Percentiles rank a stretch among this genome's conserved stretches.
phyloP scores from a whole-genome alignment of 169 alveolate genomes.

The Eimeria acervulina region DNA sequence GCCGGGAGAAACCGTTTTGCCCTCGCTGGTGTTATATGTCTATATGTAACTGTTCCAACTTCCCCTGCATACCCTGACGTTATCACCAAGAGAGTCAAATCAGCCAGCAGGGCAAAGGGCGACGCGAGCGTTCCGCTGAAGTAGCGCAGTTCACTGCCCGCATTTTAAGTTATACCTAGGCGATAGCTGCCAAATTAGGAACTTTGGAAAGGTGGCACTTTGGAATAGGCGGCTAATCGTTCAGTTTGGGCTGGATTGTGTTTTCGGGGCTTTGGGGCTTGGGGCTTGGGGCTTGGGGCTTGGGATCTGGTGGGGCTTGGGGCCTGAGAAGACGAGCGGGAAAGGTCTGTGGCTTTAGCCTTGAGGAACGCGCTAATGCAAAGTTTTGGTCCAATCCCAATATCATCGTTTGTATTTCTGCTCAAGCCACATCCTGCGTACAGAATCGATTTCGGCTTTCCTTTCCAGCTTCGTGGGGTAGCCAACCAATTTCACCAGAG shows the following conservation, averaged over 20 bases:
- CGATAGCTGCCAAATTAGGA: neutral
- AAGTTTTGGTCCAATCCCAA: neutral
- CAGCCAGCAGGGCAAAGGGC: neutral
- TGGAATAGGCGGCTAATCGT: neutral
- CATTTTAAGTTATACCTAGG: neutral
- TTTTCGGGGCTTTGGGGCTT: conserved; percentile 12
- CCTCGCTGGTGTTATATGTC: neutral
- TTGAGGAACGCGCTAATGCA: neutral
- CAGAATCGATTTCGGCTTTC: neutral
- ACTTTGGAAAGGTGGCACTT: neutral
- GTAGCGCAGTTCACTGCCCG: neutral
- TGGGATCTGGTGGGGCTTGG: conserved; percentile 12
- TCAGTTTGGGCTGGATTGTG: neutral
- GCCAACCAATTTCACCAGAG: neutral
- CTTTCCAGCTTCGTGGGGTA: neutral
- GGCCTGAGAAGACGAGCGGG: neutral
- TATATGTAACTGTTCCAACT: neutral
- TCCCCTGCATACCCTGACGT: neutral
- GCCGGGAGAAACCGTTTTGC: neutral
- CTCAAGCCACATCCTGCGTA: neutral
- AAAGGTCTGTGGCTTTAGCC: neutral
- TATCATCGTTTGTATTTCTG: neutral
- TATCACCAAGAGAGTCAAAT: neutral
- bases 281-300: conserved; percentile 26
- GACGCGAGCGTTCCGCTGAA: neutral